phyloP scores from a whole-genome alignment of 2,329 filamentous ascomycete species.

The Tolypocladium nubicola region DNA sequence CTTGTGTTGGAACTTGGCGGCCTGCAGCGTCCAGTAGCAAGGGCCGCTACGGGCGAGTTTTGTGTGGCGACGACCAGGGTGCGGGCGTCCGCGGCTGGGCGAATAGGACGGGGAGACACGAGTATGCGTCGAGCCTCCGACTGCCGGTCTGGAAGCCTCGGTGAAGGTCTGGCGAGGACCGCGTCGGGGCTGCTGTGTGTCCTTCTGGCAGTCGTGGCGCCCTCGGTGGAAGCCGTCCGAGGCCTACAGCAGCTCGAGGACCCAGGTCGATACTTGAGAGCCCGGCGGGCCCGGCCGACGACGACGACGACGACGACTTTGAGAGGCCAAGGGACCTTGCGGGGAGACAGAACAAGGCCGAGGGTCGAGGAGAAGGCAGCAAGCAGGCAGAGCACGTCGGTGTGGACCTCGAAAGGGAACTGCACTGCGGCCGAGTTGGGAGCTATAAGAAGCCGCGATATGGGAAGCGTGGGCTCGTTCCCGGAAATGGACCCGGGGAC shows the following conservation, averaged over 20 bases:
- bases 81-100: background rate
- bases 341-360: background rate
- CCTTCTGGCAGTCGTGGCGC: background rate
- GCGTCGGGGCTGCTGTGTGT: background rate
- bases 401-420: background rate
- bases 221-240: background rate
- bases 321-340: background rate
- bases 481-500: background rate
- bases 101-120: background rate
- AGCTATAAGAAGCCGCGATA: background rate
- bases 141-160: background rate
- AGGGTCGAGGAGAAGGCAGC: background rate
- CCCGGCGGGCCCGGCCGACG: background rate
- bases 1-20: background rate
- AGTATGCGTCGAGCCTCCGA: background rate
- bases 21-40: conserved; percentile 1
- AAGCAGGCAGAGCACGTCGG: background rate
- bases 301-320: background rate
- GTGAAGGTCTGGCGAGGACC: background rate
- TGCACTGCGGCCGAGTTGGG: background rate
- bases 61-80: conserved; percentile 6
- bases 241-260: conserved; percentile 4
- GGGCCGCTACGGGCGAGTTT: conserved; percentile 1
- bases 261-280: conserved; percentile 7
- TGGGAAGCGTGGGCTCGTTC: background rate